phyloP scores from a whole-genome alignment of 805 yeast genomes.

The Wickerhamiella cacticola region DNA sequence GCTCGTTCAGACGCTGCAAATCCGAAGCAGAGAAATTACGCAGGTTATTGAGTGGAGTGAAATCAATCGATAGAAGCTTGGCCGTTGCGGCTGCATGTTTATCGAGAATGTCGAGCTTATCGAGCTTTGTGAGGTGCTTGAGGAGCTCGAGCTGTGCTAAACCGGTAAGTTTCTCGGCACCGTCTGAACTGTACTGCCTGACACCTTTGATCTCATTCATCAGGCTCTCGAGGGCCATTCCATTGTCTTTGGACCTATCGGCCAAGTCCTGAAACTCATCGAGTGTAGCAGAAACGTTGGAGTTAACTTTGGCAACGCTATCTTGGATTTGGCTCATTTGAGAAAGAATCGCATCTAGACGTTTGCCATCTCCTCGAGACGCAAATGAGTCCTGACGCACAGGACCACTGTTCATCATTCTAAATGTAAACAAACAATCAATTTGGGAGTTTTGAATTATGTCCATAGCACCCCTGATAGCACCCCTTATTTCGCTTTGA shows the following conservation, averaged over 20 bases:
- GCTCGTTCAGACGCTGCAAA: conserved; percentile 10
- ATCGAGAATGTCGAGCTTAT: conserved; percentile 4
- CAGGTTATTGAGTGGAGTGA: conserved; percentile 8
- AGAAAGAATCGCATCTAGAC: conserved; percentile 18
- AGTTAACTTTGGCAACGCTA: conserved; percentile 26
- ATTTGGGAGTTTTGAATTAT: conserved; percentile 13
- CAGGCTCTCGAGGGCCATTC: conserved; percentile 25
- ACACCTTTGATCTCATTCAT: conserved; percentile 23
- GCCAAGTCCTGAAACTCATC: conserved; percentile 28
- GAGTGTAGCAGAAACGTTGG: conserved; percentile 26
- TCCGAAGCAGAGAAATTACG: background rate
- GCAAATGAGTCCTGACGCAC: conserved; percentile 23
- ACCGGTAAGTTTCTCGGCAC: conserved; percentile 22
- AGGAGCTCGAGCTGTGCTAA: conserved; percentile 23
- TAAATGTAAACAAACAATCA: conserved; percentile 12
- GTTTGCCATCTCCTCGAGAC: conserved; percentile 16
- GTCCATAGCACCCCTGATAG: no score
- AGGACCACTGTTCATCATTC: conserved; percentile 12
- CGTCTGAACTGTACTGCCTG: conserved; percentile 19
- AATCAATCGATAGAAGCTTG: conserved; percentile 15
- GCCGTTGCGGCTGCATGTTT: conserved; percentile 11
- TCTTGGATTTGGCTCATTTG: conserved; percentile 25
- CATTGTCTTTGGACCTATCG: conserved; percentile 30
- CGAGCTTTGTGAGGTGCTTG: conserved; percentile 14
- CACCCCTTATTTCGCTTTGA: no score